A percentile compares a stretch with the other conserved stretches of the same genome.
Evolutionary conservation across 495 filamentous ascomycete genomes (phyloP).

Genomic region (Penicillium lagena): DNA sequence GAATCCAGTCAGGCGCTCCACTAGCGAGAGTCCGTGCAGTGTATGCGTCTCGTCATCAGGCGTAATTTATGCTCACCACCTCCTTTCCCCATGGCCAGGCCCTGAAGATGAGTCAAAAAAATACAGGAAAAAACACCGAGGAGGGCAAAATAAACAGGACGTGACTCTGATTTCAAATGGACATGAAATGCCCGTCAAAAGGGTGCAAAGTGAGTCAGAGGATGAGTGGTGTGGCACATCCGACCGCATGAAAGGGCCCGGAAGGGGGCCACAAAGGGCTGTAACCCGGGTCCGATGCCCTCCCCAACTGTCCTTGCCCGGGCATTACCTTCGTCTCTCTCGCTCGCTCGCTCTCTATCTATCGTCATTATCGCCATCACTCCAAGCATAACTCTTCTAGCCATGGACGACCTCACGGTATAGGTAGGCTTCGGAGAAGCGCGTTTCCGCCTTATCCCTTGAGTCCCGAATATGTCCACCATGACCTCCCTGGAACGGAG

Average conservation of each 20-base stretch:
- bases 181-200: no score
- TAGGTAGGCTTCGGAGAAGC: not conserved
- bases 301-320: not conserved
- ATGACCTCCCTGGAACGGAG: conserved; percentile 39
- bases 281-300: not conserved
- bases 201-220: no score
- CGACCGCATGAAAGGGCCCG: no score
- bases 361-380: conserved; percentile 1
- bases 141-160: no score
- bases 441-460: conserved; percentile 1
- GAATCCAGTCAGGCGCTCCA: not conserved
- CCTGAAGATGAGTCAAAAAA: no score
- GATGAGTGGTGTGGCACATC: no score
- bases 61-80: conserved; percentile 3
- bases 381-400: not conserved
- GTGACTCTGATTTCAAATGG: no score
- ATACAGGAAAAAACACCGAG: no score
- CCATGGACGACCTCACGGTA: conserved; percentile 13
- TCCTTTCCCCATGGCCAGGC: not conserved
- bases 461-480: conserved; percentile 8
- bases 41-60: conserved; percentile 1
- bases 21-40: not conserved
- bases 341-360: conserved; percentile 1
- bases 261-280: not conserved
- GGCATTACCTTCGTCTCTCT: conserved; percentile 5